Percentiles rank a stretch among this genome's conserved stretches.
Conservation (phyloP, 139 green algal species). For the Marvania coccoides region DNA sequence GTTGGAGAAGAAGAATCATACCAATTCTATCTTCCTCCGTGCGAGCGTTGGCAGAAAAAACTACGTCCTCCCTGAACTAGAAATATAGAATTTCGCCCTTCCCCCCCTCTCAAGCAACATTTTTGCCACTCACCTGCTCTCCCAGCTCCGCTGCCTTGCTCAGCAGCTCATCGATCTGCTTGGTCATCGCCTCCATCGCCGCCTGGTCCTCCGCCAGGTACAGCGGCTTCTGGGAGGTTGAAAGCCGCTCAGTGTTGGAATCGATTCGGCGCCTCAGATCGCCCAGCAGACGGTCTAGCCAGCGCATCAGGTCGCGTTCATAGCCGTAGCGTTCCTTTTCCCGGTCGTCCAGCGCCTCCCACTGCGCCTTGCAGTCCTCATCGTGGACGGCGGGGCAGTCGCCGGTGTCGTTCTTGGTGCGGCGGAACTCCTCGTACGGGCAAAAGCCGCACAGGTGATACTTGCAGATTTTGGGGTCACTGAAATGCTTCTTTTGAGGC, state of each 20-base stretch:
- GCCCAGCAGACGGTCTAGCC: constrained; percentile 30
- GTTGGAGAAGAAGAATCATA: too few relatives aligned
- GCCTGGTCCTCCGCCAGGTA: constrained; percentile 22
- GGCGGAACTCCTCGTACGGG: constrained; percentile 41
- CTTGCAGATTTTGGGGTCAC: constrained; percentile 39
- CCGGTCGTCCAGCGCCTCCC: constrained; percentile 30
- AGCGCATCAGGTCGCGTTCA: constrained; percentile 32
- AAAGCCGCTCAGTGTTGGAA: constrained; percentile 29
- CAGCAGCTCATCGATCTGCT: constrained; percentile 34
- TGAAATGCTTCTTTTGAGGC: constrained; percentile 10
- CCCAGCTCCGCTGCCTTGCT: constrained; percentile 22
- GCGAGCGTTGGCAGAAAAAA: too few relatives aligned
- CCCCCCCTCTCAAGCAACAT: too few relatives aligned
- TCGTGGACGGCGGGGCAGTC: constrained; percentile 39
- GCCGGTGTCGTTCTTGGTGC: constrained; percentile 44
- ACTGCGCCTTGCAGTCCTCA: constrained; percentile 21
- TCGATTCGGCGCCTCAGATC: constrained; percentile 37
- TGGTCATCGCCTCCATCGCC: constrained; percentile 21
- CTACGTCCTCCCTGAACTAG: too few relatives aligned
- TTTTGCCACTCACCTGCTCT: too few relatives aligned
- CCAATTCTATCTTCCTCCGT: too few relatives aligned
- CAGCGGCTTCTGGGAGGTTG: background rate
- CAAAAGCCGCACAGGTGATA: constrained; percentile 39
- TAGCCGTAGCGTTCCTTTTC: constrained; percentile 30
- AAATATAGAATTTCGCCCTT: too few relatives aligned